A percentile compares a stretch with the other conserved stretches of the same genome.
Conservation (phyloP, 768 basidiomycete genomes). For the Lyophyllum semitale region DNA sequence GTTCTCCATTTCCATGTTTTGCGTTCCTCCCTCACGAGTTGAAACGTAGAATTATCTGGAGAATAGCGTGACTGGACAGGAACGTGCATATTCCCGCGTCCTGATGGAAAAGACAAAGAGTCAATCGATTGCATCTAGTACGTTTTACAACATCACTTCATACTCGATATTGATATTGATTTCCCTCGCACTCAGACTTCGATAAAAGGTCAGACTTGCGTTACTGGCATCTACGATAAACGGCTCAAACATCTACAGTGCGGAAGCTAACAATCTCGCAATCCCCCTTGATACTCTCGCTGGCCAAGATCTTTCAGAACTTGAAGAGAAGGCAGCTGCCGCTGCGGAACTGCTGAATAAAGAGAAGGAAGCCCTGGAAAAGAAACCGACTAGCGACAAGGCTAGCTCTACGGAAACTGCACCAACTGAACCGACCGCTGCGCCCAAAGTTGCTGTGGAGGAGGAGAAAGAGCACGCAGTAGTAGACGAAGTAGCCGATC, state of each 20-base stretch:
- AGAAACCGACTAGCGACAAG: not conserved
- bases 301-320: conserved; percentile 29
- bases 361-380: not conserved
- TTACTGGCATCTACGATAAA: too few species aligned
- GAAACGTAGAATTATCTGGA: not conserved
- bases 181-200: conserved; percentile 21
- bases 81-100: conserved; percentile 23
- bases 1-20: not conserved
- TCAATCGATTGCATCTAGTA: conserved; percentile 34
- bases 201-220: conserved; percentile 16
- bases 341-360: conserved; percentile 1
- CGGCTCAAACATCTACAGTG: conserved; percentile 9
- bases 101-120: conserved; percentile 31
- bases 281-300: conserved; percentile 29
- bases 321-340: conserved; percentile 21
- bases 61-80: conserved; percentile 10
- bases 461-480: not conserved
- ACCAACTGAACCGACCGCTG: not conserved
- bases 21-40: not conserved
- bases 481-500: not conserved
- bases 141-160: conserved; percentile 4
- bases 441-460: not conserved
- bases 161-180: not conserved
- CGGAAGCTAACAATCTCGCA: conserved; percentile 18
- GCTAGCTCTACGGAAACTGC: not conserved